A percentile compares a stretch with the other conserved stretches of the same genome.
phyloP scores from a whole-genome alignment of 768 basidiomycete species.

The Austroboletus eburneus region DNA sequence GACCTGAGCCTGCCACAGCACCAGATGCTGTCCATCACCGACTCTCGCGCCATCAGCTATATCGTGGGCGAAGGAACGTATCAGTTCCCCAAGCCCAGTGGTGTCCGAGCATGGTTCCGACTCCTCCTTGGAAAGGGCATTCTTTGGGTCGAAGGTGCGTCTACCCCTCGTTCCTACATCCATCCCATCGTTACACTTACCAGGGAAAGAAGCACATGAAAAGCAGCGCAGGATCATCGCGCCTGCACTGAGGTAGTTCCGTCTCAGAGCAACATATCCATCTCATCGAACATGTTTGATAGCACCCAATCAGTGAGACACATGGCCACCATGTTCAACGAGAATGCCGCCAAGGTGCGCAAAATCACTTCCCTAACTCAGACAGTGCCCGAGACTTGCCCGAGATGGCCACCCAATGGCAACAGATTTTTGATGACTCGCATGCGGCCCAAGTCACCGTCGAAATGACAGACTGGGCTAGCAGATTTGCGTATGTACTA shows the following conservation, averaged over 20 bases:
- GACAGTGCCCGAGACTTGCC: slow-evolving; percentile 4
- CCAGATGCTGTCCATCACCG: slow-evolving; percentile 54
- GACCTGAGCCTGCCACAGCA: slow-evolving; percentile 36
- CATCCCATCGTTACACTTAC: background rate
- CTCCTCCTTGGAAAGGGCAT: slow-evolving; percentile 60
- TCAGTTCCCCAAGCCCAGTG: slow-evolving; percentile 57
- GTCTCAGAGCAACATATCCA: background rate
- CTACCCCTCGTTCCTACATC: background rate
- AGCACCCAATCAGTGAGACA: slow-evolving; percentile 53
- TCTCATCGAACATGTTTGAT: background rate
- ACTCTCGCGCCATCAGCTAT: slow-evolving; percentile 48
- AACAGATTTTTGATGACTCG: slow-evolving; percentile 40
- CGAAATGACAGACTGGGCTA: slow-evolving; percentile 56
- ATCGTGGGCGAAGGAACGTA: slow-evolving; percentile 55
- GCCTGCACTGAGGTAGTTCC: slow-evolving; percentile 50
- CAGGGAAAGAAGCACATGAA: slow-evolving; percentile 56
- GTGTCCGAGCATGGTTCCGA: slow-evolving; percentile 62
- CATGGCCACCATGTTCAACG: slow-evolving; percentile 49
- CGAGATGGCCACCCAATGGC: slow-evolving; percentile 48
- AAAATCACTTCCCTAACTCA: background rate
- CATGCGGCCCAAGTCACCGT: slow-evolving; percentile 40
- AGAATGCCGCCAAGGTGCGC: slow-evolving; percentile 44
- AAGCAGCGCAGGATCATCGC: slow-evolving; percentile 48
- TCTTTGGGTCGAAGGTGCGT: slow-evolving; percentile 59
- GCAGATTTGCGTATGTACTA: slow-evolving; percentile 56